These are phyloP conservation scores for Penicillium pancosmium DNA, from an alignment of 495 filamentous ascomycete genomes.

Conservation along the genomic window DNA sequence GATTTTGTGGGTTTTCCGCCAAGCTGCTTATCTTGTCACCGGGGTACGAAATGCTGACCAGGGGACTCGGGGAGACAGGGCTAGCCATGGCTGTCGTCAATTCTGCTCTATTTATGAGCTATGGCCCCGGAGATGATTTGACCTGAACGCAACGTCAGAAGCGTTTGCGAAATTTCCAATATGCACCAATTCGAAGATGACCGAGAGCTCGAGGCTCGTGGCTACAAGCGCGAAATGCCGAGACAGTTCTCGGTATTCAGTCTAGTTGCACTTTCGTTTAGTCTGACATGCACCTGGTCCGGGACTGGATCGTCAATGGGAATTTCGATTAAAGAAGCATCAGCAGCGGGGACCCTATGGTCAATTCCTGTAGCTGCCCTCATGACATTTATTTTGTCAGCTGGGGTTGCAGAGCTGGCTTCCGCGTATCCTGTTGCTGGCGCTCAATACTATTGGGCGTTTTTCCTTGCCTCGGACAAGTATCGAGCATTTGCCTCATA, in stretches of 20 bases:
- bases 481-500: conserved; percentile 15
- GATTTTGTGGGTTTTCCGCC: background rate
- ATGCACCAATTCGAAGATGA: conserved; percentile 9
- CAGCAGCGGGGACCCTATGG: conserved; percentile 11
- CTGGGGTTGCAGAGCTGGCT: conserved; percentile 13
- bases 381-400: conserved; percentile 14
- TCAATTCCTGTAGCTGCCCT: conserved; percentile 10
- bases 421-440: conserved; percentile 17
- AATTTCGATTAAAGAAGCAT: conserved; percentile 8
- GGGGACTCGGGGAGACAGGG: background rate
- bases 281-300: conserved; percentile 16
- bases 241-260: conserved; percentile 13
- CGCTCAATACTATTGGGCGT: conserved; percentile 20
- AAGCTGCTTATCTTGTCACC: background rate
- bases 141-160: background rate
- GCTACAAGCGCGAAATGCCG: conserved; percentile 15
- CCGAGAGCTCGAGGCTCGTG: conserved; percentile 9
- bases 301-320: conserved; percentile 16
- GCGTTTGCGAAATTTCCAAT: background rate
- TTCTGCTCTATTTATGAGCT: background rate
- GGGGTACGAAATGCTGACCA: background rate
- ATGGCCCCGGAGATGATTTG: background rate
- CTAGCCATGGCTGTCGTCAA: background rate
- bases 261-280: conserved; percentile 10
- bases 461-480: conserved; percentile 4